Conservation (phyloP, 2,329 filamentous ascomycete species). For the Ophiobolus disseminans region DNA sequence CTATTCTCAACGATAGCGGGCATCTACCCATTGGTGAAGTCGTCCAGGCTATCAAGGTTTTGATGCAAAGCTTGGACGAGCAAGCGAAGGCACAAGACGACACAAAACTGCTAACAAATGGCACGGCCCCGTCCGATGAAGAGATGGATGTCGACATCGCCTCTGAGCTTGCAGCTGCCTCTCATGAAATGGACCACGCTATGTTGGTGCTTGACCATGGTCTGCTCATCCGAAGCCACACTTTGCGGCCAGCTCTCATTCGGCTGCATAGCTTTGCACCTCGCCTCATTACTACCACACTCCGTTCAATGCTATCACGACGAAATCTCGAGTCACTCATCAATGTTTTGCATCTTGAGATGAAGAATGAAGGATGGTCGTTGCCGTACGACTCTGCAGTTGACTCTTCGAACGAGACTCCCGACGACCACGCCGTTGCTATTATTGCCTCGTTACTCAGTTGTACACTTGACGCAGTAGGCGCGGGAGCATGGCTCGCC, state of each 20-base stretch:
- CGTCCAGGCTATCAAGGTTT: slow-evolving; percentile 67
- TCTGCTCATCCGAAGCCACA: slow-evolving; percentile 66
- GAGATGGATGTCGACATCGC: slow-evolving; percentile 47
- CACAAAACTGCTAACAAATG: slow-evolving; percentile 52
- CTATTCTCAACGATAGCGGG: slow-evolving; percentile 68
- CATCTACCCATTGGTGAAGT: slow-evolving; percentile 71
- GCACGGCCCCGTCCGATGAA: slow-evolving; percentile 25
- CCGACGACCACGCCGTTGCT: slow-evolving; percentile 72
- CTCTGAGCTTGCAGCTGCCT: slow-evolving; percentile 48
- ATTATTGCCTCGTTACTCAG: slow-evolving; percentile 75
- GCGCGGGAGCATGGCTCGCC: slow-evolving; percentile 73
- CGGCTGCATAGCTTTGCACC: slow-evolving; percentile 73
- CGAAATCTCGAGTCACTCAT: slow-evolving; percentile 76
- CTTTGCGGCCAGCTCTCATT: slow-evolving; percentile 71
- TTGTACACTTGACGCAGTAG: slow-evolving; percentile 77
- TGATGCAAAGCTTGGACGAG: slow-evolving; percentile 73
- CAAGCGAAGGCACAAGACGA: slow-evolving; percentile 31
- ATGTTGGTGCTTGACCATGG: slow-evolving; percentile 72
- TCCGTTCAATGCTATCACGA: slow-evolving; percentile 69
- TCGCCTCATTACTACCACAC: slow-evolving; percentile 65
- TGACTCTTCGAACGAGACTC: slow-evolving; percentile 55
- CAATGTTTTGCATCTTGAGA: slow-evolving; percentile 73
- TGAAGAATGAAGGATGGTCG: slow-evolving; percentile 79
- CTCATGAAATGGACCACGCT: slow-evolving; percentile 69
- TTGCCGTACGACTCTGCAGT: slow-evolving; percentile 64